Base-by-base conservation (phyloP, 2,329 filamentous ascomycete genomes). In the Cercospora sojina region DNA sequence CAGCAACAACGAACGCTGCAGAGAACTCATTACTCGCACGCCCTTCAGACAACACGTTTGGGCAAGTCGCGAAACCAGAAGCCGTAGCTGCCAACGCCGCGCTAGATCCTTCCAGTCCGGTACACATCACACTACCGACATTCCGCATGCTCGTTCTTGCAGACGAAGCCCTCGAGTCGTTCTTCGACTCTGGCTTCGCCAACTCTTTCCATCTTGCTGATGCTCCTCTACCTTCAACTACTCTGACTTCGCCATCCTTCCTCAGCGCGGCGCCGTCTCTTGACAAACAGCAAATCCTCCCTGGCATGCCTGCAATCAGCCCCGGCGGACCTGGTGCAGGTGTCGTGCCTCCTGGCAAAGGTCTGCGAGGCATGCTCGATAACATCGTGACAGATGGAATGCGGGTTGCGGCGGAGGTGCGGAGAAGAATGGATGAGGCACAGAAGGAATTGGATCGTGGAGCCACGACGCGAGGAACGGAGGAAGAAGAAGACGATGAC, bases 131-230 rank as follows among this genome's bases (percentile, higher is more conserved):
- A 0, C 85, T 99, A 1, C 95, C 95, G 0, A 99, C 95, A 0
- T 99, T 99, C 85, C 90, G 95, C 71, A 99, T 99, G 95, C 93
- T 99, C 3, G 91, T 99, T 9, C 87, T 99, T 7, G 95, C 95
- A 51, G 95, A 99, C 75, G 95, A 99, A 78, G 86, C 96, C 0
- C 87, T 99, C 5, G 94, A 99, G 75, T 91, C 96, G 72, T 99
- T 99, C 80, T 99, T 99, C 77, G 95, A 99, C 80, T 91, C 92
- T 0, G 96, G 93, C 47, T 97, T 98, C 80, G 92, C 94, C 0
- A 88, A 91, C 60, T 97, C 93, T 1, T 96, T 99, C 86, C 92
- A 91, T 74, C 88, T 97, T 56, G 89, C 91, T 25, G 91, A 96
- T 67, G 81, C 81, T 29, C 82, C 84, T 2, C 77, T 84, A 32